phyloP scores from a whole-genome alignment of 257 asterid species.

The Solanum megistacrolobum region DNA sequence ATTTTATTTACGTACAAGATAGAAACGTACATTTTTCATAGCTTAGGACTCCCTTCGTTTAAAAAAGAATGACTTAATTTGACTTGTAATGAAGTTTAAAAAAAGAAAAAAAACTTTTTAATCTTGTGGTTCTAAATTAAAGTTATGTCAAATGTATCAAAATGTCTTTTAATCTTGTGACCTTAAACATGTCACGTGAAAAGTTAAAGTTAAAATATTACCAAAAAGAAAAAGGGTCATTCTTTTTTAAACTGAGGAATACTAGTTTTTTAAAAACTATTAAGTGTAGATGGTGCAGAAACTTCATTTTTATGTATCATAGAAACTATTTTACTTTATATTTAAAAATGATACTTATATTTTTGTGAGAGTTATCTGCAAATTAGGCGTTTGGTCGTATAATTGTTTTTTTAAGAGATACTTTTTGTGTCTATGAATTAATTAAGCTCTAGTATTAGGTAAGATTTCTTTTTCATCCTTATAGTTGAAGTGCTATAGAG shows the following conservation, averaged over 20 bases:
- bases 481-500: not conserved
- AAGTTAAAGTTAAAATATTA: no score
- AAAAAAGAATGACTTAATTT: no score
- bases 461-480: not conserved
- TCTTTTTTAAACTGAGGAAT: no score
- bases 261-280: not conserved
- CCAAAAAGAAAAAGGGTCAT: no score
- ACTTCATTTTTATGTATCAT: not conserved
- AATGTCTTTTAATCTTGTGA: no score
- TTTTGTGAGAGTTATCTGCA: not conserved
- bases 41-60: accelerated
- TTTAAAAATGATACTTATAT: not conserved
- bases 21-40: not conserved
- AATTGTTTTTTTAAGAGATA: not conserved
- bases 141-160: no score
- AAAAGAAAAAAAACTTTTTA: no score
- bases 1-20: not conserved
- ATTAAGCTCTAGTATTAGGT: not conserved
- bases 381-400: not conserved
- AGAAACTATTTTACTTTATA: not conserved
- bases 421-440: not conserved
- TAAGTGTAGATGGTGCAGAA: not conserved
- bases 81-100: no score
- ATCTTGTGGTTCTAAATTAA: no score
- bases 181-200: no score